Evolutionary conservation across 139 green algal genomes (phyloP).

Genomic region (Chlamydomonas incerta): DNA sequence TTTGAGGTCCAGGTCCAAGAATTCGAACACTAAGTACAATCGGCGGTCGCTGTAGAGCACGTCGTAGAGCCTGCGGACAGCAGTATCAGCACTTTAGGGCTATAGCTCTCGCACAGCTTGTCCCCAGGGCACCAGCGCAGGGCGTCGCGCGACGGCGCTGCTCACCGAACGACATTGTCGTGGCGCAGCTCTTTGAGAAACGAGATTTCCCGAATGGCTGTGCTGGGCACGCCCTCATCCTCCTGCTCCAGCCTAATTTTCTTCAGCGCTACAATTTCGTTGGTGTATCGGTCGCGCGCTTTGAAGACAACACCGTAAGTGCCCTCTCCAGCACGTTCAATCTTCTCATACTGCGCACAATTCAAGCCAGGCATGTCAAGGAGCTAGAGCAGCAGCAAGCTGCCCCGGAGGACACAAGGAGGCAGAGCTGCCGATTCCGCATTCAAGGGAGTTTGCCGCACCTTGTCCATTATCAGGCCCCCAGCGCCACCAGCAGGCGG

Average conservation of each 20-base stretch:
- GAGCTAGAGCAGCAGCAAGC: not conserved
- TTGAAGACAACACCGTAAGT: conserved; percentile 99
- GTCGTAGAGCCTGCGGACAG: conserved; percentile 87
- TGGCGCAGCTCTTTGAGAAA: conserved; percentile 88
- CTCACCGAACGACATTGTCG: conserved; percentile 64
- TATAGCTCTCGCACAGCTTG: too few relatives aligned
- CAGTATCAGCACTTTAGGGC: too few relatives aligned
- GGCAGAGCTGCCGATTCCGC: not conserved
- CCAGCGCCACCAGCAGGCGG: not conserved
- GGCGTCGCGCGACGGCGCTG: not conserved
- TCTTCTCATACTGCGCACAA: conserved; percentile 85
- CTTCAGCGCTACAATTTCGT: conserved; percentile 91
- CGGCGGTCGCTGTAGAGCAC: conserved; percentile 89
- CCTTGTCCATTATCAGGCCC: conserved; percentile 28
- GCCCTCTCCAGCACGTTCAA: conserved; percentile 95
- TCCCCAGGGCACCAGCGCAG: too few relatives aligned
- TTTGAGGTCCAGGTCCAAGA: conserved; percentile 97
- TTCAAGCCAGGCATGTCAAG: too few relatives aligned
- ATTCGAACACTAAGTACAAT: conserved; percentile 99
- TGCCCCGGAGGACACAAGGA: not conserved
- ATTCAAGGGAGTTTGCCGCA: not conserved
- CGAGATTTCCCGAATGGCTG: conserved; percentile 89
- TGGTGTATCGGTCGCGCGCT: conserved; percentile 76
- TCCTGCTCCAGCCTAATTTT: conserved; percentile 91
- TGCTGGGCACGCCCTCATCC: conserved; percentile 87